These are phyloP conservation scores for Penicillium paxilli DNA, from an alignment of 495 filamentous ascomycete species.

Conservation along the genomic window DNA sequence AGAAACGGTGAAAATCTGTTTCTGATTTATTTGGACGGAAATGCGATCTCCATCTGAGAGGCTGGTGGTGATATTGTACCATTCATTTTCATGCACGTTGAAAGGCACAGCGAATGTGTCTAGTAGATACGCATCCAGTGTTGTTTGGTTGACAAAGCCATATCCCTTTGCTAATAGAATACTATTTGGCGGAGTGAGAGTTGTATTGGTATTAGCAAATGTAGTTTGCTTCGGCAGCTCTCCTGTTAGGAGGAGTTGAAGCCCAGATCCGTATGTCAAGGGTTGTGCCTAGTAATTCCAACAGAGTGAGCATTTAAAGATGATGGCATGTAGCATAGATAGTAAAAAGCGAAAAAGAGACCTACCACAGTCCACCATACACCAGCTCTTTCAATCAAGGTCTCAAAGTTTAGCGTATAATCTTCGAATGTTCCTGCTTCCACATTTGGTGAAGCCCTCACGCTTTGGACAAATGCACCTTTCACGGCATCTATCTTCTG, in stretches of 20 bases:
- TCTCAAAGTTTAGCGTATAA: slow-evolving; percentile 4
- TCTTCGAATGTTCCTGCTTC: neutral
- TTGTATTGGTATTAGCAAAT: slow-evolving; percentile 1
- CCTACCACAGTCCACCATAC: slow-evolving; percentile 7
- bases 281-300: neutral
- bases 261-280: neutral
- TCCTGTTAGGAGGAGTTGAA: slow-evolving; percentile 3
- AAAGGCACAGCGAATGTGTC: slow-evolving; percentile 5
- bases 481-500: slow-evolving; percentile 1
- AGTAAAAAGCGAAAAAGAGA: neutral
- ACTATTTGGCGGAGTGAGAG: neutral
- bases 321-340: too few relatives aligned
- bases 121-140: neutral
- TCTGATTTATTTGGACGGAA: slow-evolving; percentile 5
- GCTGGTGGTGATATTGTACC: slow-evolving; percentile 7
- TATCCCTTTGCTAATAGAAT: slow-evolving; percentile 3
- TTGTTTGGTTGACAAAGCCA: slow-evolving; percentile 12
- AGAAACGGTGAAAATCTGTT: neutral
- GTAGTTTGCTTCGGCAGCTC: neutral
- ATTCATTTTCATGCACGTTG: slow-evolving; percentile 6
- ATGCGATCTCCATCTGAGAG: neutral
- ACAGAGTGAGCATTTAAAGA: neutral
- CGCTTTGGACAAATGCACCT: slow-evolving; percentile 3
- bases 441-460: neutral
- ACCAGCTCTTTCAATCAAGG: slow-evolving; percentile 3